Conservation (phyloP, 1,284 basidiomycete species). For the Retiboletus flavoniger region DNA sequence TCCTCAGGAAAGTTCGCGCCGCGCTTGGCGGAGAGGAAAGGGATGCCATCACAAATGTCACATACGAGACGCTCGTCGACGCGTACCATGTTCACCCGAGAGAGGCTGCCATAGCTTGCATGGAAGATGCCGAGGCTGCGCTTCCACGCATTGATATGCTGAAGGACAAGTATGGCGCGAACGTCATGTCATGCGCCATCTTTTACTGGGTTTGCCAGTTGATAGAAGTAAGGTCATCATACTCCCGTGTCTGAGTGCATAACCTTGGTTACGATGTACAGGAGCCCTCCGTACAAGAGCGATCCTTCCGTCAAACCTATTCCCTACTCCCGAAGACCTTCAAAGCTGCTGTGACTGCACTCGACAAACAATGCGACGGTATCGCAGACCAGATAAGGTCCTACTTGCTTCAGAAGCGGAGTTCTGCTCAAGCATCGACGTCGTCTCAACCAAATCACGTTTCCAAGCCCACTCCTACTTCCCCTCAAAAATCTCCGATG, state of each 20-base stretch:
- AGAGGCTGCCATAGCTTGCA: conserved; percentile 25
- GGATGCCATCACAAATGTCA: background rate
- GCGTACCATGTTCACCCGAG: conserved; percentile 11
- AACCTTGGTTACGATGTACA: background rate
- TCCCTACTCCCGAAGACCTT: conserved; percentile 16
- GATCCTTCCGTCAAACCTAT: conserved; percentile 18
- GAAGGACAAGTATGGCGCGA: conserved; percentile 19
- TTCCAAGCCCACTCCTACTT: background rate
- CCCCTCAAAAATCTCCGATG: conserved; percentile 21
- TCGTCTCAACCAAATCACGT: background rate
- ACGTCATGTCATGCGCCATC: conserved; percentile 26
- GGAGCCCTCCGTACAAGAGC: conserved; percentile 26
- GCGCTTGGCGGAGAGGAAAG: conserved; percentile 16
- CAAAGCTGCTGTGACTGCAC: conserved; percentile 20
- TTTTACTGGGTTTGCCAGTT: conserved; percentile 36
- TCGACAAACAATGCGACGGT: conserved; percentile 29
- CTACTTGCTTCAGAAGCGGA: conserved; percentile 5
- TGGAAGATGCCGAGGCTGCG: conserved; percentile 28
- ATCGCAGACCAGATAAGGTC: conserved; percentile 29
- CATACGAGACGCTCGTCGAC: conserved; percentile 28
- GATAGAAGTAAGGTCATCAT: conserved; percentile 24
- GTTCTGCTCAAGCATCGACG: background rate
- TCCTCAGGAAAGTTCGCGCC: conserved; percentile 24
- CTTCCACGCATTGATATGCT: conserved; percentile 19
- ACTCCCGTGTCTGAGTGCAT: background rate